A percentile compares a stretch with the other conserved stretches of the same genome.
Evolutionary conservation across 495 filamentous ascomycete species (phyloP).

Genomic region (Aspergillus saccharolyticus): DNA sequence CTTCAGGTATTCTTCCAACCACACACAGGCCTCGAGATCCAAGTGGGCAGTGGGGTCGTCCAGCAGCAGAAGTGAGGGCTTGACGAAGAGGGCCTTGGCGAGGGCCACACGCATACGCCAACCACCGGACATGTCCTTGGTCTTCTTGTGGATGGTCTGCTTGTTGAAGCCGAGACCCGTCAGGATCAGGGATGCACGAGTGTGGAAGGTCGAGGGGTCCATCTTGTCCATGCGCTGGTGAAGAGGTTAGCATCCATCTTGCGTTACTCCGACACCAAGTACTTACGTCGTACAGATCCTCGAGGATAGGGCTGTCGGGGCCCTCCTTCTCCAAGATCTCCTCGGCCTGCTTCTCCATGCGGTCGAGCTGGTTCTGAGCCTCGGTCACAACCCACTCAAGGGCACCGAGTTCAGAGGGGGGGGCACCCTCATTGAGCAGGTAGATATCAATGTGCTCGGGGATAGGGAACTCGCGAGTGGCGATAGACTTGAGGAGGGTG

Average conservation of each 20-base stretch:
- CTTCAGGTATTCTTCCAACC: slow-evolving; percentile 99
- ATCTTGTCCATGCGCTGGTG: slow-evolving; percentile 91
- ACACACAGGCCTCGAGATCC: slow-evolving; percentile 98
- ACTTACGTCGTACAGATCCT: slow-evolving; percentile 93
- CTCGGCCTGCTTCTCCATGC: slow-evolving; percentile 83
- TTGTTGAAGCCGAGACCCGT: slow-evolving; percentile 99
- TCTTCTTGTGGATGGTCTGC: slow-evolving; percentile 93
- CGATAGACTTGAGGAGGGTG: slow-evolving; percentile 91
- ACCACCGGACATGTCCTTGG: slow-evolving; percentile 99
- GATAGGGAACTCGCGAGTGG: slow-evolving; percentile 87
- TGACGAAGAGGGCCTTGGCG: slow-evolving; percentile 96
- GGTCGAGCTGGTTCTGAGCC: slow-evolving; percentile 87
- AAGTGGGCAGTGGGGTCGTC: slow-evolving; percentile 99
- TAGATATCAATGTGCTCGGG: slow-evolving; percentile 98
- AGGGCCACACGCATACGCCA: slow-evolving; percentile 99
- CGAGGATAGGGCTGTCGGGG: slow-evolving; percentile 83
- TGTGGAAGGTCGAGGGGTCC: slow-evolving; percentile 99
- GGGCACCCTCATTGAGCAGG: slow-evolving; percentile 96
- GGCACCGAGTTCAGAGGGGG: slow-evolving; percentile 79
- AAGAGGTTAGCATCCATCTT: slow-evolving; percentile 24
- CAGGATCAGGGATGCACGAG: slow-evolving; percentile 91
- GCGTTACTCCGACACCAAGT: background rate
- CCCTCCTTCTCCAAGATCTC: slow-evolving; percentile 86
- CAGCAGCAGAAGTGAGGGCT: slow-evolving; percentile 89
- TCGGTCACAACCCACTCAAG: slow-evolving; percentile 96